A percentile compares a stretch with the other conserved stretches of the same genome.
phyloP scores from a whole-genome alignment of 257 asterid genomes.

The Capsicum rhomboideum region DNA sequence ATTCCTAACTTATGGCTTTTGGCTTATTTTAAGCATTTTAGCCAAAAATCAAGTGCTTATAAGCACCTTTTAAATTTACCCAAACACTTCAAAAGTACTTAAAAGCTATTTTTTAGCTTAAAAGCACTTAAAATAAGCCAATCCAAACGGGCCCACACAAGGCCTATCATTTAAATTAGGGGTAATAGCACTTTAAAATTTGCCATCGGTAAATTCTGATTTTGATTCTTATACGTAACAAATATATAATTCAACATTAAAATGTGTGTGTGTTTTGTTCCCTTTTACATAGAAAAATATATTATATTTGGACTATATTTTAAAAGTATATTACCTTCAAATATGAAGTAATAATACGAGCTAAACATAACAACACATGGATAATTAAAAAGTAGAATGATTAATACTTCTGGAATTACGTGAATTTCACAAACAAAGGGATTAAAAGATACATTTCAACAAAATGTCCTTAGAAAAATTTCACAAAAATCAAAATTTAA shows the following conservation, averaged over 20 bases:
- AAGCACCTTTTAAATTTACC: too few relatives aligned
- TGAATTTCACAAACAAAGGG: background rate
- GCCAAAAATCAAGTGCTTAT: too few relatives aligned
- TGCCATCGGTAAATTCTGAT: too few relatives aligned
- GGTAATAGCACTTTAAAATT: too few relatives aligned
- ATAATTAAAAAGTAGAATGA: background rate
- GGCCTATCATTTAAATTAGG: background rate
- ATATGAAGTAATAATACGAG: background rate
- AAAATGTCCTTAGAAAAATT: background rate
- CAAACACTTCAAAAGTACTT: too few relatives aligned
- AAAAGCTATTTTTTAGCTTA: too few relatives aligned
- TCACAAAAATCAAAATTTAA: background rate
- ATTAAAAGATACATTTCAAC: background rate
- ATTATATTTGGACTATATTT: fast-evolving
- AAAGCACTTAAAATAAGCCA: too few relatives aligned
- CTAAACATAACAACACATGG: background rate
- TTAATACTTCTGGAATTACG: background rate
- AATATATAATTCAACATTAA: background rate
- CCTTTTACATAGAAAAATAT: background rate
- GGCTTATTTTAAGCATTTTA: too few relatives aligned
- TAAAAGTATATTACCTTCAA: background rate
- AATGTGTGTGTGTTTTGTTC: background rate
- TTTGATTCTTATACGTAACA: background rate
- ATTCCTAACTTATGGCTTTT: too few relatives aligned
- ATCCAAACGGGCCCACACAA: too few relatives aligned